phyloP scores from a whole-genome alignment of 176 grass and related monocot species.

The Aegilops sharonensis region DNA sequence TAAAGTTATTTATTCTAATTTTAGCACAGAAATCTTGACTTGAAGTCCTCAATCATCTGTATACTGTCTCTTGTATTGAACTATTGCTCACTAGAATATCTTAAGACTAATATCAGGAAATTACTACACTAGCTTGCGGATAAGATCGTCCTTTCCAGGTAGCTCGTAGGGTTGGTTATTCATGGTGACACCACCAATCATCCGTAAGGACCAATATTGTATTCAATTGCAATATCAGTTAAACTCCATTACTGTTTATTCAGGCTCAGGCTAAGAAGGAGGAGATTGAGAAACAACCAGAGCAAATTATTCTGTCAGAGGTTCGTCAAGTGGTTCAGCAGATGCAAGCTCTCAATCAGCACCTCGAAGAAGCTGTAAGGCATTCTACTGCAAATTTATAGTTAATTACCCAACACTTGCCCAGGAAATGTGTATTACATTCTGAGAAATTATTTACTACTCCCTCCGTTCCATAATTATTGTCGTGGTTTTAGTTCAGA shows the following conservation, averaged over 20 bases:
- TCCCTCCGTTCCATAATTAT: too few relatives aligned
- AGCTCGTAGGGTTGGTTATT: neutral
- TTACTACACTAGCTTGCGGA: neutral
- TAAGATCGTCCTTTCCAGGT: neutral
- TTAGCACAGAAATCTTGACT: conserved; percentile 1
- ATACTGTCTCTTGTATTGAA: neutral
- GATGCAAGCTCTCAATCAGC: conserved; percentile 84
- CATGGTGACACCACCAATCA: neutral
- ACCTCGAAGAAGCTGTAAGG: conserved; percentile 90
- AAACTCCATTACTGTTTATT: conserved; percentile 5
- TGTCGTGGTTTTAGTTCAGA: too few relatives aligned
- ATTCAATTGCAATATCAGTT: neutral
- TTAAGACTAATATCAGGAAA: neutral
- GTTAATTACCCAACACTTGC: conserved; percentile 11
- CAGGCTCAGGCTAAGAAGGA: conserved; percentile 74
- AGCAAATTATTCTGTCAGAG: conserved; percentile 79
- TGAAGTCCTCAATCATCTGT: neutral
- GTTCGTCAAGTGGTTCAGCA: conserved; percentile 85
- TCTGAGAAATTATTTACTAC: neutral
- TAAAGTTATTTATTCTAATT: neutral
- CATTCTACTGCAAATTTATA: neutral
- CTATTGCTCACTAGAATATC: neutral
- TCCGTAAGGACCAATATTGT: neutral
- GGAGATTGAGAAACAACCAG: conserved; percentile 52
- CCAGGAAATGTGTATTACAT: conserved; percentile 13